These are phyloP conservation scores for Aspergillus amoenus DNA, from an alignment of 2,329 filamentous ascomycete genomes.

Conservation along the genomic window DNA sequence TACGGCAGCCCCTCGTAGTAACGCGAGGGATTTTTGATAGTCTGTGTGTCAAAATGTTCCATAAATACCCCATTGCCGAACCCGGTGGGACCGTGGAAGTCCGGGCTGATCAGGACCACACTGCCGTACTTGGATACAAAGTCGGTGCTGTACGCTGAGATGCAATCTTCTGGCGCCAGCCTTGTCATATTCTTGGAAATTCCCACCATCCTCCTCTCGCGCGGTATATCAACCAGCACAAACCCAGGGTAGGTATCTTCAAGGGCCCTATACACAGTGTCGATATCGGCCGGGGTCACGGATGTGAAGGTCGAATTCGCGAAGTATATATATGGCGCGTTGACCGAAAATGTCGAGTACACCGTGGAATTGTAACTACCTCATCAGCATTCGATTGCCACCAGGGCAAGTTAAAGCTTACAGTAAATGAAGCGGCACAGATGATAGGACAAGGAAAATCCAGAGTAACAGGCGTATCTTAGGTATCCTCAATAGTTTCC, in stretches of 20 bases:
- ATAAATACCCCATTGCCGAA: too few relatives aligned
- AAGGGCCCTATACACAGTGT: too few relatives aligned
- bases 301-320: neutral
- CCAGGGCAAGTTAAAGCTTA: neutral
- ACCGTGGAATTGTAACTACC: neutral
- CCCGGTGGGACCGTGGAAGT: too few relatives aligned
- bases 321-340: neutral
- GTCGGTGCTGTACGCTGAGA: slow-evolving; percentile 16
- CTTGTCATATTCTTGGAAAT: too few relatives aligned
- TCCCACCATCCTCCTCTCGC: too few relatives aligned
- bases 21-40: too few relatives aligned
- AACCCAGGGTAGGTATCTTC: too few relatives aligned
- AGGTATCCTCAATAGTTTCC: slow-evolving; percentile 33
- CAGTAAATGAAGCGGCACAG: slow-evolving; percentile 17
- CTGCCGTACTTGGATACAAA: slow-evolving; percentile 15
- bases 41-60: too few relatives aligned
- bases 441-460: slow-evolving; percentile 13
- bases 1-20: too few relatives aligned
- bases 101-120: slow-evolving; percentile 14
- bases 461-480: slow-evolving; percentile 20
- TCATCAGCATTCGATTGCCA: neutral
- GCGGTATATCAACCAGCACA: too few relatives aligned
- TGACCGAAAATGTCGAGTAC: neutral
- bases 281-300: neutral
- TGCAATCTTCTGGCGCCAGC: too few relatives aligned